A percentile compares a stretch with the other conserved stretches of the same genome.
Evolutionary conservation across 768 basidiomycete genomes (phyloP).

Genomic region (Astraeus odoratus): DNA sequence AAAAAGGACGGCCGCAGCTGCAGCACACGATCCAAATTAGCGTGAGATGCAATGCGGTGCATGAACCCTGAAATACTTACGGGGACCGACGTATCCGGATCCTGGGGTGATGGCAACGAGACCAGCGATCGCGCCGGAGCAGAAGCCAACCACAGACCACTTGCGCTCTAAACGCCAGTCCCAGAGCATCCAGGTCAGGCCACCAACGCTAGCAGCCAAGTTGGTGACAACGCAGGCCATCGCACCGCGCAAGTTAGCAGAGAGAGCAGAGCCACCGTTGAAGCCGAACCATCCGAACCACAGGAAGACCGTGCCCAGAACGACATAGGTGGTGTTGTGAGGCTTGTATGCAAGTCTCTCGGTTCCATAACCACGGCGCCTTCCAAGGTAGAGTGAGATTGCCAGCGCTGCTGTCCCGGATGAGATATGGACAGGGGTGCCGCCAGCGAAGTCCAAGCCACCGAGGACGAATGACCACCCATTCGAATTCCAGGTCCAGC

Average conservation of each 20-base stretch:
- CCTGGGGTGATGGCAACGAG: conserved; percentile 88
- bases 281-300: conserved; percentile 98
- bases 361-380: conserved; percentile 87
- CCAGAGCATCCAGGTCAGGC: conserved; percentile 90
- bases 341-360: conserved; percentile 89
- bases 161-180: conserved; percentile 92
- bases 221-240: conserved; percentile 93
- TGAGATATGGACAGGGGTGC: conserved; percentile 94
- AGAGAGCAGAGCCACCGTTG: conserved; percentile 88
- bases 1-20: conserved; percentile 83
- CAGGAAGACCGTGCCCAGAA: conserved; percentile 89
- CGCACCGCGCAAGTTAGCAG: conserved; percentile 81
- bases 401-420: conserved; percentile 90
- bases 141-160: conserved; percentile 92
- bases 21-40: not conserved
- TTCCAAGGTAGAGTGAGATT: conserved; percentile 86
- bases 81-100: conserved; percentile 74
- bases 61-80: conserved; percentile 31
- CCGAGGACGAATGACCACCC: conserved; percentile 74
- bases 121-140: conserved; percentile 88
- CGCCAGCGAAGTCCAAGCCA: conserved; percentile 89
- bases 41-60: not conserved
- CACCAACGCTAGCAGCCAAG: conserved; percentile 82
- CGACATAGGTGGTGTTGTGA: conserved; percentile 87
- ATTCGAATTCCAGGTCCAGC: conserved; percentile 91